Evolutionary conservation across 2,329 filamentous ascomycete genomes (phyloP).

Genomic region (Cryoendolithus antarcticus): DNA sequence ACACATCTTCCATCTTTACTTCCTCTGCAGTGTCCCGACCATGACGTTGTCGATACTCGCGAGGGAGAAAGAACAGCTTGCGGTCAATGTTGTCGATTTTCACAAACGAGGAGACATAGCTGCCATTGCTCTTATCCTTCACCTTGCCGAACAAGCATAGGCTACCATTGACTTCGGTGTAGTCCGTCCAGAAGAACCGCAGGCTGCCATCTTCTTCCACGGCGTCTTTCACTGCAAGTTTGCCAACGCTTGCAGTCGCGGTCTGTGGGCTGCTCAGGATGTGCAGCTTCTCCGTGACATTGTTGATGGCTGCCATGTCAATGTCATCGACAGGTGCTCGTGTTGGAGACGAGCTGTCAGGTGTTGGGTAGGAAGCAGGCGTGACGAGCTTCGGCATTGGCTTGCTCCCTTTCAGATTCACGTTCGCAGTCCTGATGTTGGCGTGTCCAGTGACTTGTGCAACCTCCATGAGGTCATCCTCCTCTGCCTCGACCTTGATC

Average conservation of each 20-base stretch:
- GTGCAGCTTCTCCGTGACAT: constrained; percentile 74
- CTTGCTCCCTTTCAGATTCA: constrained; percentile 76
- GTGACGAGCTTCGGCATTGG: constrained; percentile 63
- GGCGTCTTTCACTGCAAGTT: constrained; percentile 72
- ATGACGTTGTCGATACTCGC: constrained; percentile 46
- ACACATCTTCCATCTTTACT: constrained; percentile 79
- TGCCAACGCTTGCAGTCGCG: constrained; percentile 57
- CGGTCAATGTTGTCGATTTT: constrained; percentile 90
- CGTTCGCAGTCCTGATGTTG: constrained; percentile 52
- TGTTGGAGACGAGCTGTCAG: constrained; percentile 63
- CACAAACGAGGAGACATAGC: constrained; percentile 82
- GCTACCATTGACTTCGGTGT: constrained; percentile 80
- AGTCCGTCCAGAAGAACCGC: constrained; percentile 95
- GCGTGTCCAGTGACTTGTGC: constrained; percentile 57
- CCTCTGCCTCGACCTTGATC: constrained; percentile 54
- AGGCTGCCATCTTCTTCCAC: constrained; percentile 87
- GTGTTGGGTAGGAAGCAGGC: constrained; percentile 54
- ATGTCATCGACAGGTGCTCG: constrained; percentile 43
- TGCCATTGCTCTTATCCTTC: constrained; percentile 67
- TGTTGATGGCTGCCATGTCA: constrained; percentile 79
- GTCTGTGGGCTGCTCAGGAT: constrained; percentile 65
- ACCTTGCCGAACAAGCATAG: constrained; percentile 95
- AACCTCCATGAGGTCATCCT: constrained; percentile 76
- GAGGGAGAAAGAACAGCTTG: constrained; percentile 86
- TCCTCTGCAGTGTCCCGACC: constrained; percentile 63